Percentiles rank a stretch among this genome's conserved stretches.
phyloP scores from a whole-genome alignment of 2,329 filamentous ascomycete genomes.

The Beauveria medogensis region DNA sequence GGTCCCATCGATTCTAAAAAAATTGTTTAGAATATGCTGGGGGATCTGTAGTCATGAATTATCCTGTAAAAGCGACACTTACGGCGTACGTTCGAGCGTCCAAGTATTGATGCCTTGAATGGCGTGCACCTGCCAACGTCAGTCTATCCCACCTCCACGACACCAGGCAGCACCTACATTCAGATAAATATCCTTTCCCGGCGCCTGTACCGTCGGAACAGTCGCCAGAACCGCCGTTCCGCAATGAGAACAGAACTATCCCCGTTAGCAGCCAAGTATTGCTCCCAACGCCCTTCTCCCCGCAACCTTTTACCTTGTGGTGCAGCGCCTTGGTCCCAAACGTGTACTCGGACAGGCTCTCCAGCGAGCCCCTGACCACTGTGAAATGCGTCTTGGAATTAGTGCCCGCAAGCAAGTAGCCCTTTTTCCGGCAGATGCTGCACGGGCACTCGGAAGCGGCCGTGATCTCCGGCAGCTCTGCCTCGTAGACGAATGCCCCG shows the following conservation, averaged over 20 bases:
- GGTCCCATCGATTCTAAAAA: constrained; percentile 32
- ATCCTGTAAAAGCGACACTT: constrained; percentile 14
- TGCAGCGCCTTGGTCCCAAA: constrained; percentile 30
- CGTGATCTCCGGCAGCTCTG: constrained; percentile 49
- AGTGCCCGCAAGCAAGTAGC: constrained; percentile 31
- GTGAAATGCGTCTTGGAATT: constrained; percentile 25
- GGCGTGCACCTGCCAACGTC: constrained; percentile 26
- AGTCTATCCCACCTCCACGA: background rate
- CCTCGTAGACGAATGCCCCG: constrained; percentile 43
- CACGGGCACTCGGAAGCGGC: constrained; percentile 54
- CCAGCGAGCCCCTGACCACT: constrained; percentile 38
- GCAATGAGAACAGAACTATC: constrained; percentile 45
- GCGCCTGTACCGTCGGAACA: constrained; percentile 18
- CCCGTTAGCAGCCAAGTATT: background rate
- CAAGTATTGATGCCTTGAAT: constrained; percentile 38
- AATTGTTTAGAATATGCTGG: background rate
- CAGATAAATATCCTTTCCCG: constrained; percentile 25
- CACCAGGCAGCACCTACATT: constrained; percentile 29
- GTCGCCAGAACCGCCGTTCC: constrained; percentile 34
- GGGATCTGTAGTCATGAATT: too few species aligned
- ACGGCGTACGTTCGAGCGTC: constrained; percentile 29
- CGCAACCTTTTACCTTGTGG: constrained; percentile 31
- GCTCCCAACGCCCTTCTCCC: too few species aligned
- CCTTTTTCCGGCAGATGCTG: constrained; percentile 52
- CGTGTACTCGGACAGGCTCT: constrained; percentile 33